Conservation (phyloP, 2,329 filamentous ascomycete genomes). For the Diaporthe longicolla region DNA sequence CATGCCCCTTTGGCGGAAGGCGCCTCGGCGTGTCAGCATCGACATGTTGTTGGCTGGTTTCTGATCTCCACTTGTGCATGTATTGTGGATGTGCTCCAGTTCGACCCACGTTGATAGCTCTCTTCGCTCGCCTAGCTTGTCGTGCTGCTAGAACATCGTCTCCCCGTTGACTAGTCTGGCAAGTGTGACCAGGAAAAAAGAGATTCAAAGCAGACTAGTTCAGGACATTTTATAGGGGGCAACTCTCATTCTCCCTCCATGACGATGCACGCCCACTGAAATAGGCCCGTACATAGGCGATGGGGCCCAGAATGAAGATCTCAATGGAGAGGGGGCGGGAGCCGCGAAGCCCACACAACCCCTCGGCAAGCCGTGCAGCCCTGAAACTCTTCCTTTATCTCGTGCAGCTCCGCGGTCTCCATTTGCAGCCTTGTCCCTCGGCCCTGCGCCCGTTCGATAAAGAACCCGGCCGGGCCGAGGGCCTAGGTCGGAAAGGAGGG, state of each 20-base stretch:
- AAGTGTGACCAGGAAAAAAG: background rate
- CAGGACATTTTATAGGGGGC: background rate
- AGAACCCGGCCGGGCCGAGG: background rate
- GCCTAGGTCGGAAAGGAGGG: background rate
- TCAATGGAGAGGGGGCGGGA: slow-evolving; percentile 10
- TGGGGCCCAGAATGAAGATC: slow-evolving; percentile 31
- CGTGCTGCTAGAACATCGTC: slow-evolving; percentile 3
- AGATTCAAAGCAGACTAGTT: background rate
- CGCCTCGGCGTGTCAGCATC: slow-evolving; percentile 31
- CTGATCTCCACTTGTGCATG: background rate
- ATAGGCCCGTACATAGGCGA: background rate
- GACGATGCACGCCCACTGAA: background rate
- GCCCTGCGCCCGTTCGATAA: background rate
- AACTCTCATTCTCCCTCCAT: background rate
- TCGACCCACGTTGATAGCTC: slow-evolving; percentile 7
- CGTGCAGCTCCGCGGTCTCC: background rate
- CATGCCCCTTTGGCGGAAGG: slow-evolving; percentile 19
- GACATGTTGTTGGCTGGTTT: background rate
- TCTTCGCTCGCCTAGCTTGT: too few relatives aligned
- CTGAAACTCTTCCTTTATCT: background rate
- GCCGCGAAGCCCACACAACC: background rate
- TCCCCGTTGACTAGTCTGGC: background rate
- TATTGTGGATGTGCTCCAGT: too few relatives aligned
- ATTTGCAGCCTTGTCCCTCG: background rate
- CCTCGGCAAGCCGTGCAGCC: slow-evolving; percentile 26